phyloP scores from a whole-genome alignment of 345 rosid genomes.

The Syzygium aqueum region DNA sequence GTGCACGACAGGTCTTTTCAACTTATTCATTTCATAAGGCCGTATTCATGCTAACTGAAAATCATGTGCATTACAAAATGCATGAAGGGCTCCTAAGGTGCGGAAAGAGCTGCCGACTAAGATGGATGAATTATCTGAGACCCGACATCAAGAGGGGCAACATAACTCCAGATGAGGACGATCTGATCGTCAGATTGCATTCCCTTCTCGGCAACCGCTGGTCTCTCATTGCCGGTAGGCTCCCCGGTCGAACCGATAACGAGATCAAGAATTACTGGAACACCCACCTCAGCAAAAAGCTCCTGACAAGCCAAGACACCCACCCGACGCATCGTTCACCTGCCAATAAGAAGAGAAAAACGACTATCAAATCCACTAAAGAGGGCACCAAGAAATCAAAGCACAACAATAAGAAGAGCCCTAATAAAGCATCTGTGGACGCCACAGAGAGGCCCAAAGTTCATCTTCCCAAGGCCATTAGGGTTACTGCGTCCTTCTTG shows the following conservation, averaged over 20 bases:
- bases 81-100: conserved; percentile 41
- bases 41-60: background rate
- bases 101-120: conserved; percentile 49
- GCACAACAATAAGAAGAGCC: background rate
- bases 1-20: background rate
- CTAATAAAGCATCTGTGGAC: background rate
- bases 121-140: conserved; percentile 58
- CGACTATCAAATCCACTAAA: background rate
- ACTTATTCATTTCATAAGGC: background rate
- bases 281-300: conserved; percentile 34
- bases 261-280: conserved; percentile 60
- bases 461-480: conserved; percentile 33
- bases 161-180: conserved; percentile 41
- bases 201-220: conserved; percentile 52
- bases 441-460: conserved; percentile 13
- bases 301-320: conserved; percentile 14
- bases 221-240: conserved; percentile 55
- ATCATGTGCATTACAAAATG: background rate
- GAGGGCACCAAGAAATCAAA: background rate
- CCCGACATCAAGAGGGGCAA: conserved; percentile 57
- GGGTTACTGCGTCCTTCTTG: conserved; percentile 12
- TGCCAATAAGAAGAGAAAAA: background rate
- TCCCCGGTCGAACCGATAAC: conserved; percentile 62
- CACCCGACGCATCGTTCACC: background rate
- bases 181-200: conserved; percentile 41